Evolutionary conservation across 2,329 filamentous ascomycete species (phyloP), one percentile per base, ranked within the genome.

Genomic region (Apiospora malaysiana): DNA sequence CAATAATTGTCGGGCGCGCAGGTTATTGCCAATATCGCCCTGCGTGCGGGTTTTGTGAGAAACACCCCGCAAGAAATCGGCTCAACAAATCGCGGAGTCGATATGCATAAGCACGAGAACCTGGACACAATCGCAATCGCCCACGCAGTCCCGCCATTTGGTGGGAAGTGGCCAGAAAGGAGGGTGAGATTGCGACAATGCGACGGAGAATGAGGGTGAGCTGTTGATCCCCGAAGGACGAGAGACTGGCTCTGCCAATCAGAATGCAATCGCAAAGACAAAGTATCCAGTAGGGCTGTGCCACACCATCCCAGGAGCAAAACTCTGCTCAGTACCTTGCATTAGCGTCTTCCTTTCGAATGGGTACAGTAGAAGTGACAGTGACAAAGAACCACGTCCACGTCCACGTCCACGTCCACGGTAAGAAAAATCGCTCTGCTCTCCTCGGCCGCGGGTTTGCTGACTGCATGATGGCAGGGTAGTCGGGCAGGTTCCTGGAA

Each of bases 181-280:
- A 59, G 49, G 49, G 49, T 8, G 25, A 32, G 49, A 27, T 2
- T 12, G 42, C 21, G 16, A 37, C 16, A 37, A 32, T 59, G 25
- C 32, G 51, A 37, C 12, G 25, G 12, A 23, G 23, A 49, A 49
- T 21, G 27, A 59, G 51, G 51, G 27, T 59, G 51, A 32, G 51
- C 56, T 63, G 56, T 7, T 63, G 21, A 63, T 23, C 32, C 56
- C 56, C 56, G 27, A 32, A 9, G 8, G 56, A 5, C 6, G 56
- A 40, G 56, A 40, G n/a, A 27, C 40, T 23, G 56, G 56, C 56
- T 63, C 56, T 63, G n/a, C 56, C 56, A 63, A 63, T 63, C 56
- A 63, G 32, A 63, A 63, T n/a, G 56, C 56, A 63, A 63, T 63
- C 56, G 56, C 56, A 63, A 63, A 63, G 56, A 63, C 56, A 63